Base-by-base conservation (phyloP, 1,139 yeast genomes). In the Debaryomyces singareniensis region DNA sequence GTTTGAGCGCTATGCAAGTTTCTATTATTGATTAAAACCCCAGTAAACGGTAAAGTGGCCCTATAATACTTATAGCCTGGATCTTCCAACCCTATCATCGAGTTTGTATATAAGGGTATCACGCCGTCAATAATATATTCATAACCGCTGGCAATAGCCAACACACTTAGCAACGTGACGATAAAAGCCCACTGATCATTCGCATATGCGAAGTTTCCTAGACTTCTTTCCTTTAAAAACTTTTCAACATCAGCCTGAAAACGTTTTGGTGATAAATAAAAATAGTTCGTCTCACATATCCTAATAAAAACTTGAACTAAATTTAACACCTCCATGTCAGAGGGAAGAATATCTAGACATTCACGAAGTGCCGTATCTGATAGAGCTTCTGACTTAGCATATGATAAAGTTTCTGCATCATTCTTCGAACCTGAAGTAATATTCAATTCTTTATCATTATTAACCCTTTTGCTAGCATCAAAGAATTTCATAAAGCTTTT, bases 241-340 rank as follows among this genome's bases (percentile, higher is more conserved):
- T 7, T n/a, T n/a, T 7, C n/a, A 7, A 18, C 9, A 18, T 18
- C 21, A 7, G 21, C 7, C 21, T n/a, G 15, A 21, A 34, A 32
- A 9, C 26, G 21, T n/a, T 16, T 26, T 20, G 45, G 49, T 29
- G 37, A 40, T 11, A 35, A 35, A 24, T 44, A 45, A 27, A 44
- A 45, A 31, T 40, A 45, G 25, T 45, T 45, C 4, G 49, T 44
- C 28, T 43, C 47, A 32, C 48, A 44, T 11, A 43, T 37, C 15
- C 37, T 35, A 14, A 44, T 33, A 25, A 30, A 44, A 2, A 44
- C 39, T 10, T 28, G 28, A 3, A 40, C 29, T 13, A 43, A 28
- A 16, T 37, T 38, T 16, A 34, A 24, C 18, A 42, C 33, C 24
- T 33, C 29, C 4, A 35, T 37, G 15, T 18, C 21, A 18, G 21